Evolutionary conservation across 495 filamentous ascomycete species (phyloP), one percentile per base, ranked within the genome.

Genomic region (Podospora appendiculata): DNA sequence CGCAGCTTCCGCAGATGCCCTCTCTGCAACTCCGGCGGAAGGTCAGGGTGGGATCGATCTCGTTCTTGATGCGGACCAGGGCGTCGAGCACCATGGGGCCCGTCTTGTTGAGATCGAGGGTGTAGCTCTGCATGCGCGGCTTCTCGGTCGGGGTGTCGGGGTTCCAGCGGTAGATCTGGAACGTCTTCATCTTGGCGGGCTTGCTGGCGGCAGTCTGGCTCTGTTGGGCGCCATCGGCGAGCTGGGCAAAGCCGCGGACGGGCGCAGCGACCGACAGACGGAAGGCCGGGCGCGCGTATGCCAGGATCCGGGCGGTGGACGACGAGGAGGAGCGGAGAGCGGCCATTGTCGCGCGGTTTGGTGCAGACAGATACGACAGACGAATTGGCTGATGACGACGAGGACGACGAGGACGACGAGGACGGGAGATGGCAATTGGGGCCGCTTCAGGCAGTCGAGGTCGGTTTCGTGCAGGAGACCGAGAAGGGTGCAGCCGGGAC

Each of bases 111-210:
- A 98, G 74, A 63, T 98, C 93, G 56, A 98, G 74, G 16, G 88
- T 85, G 73, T 96, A 98, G 55, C 76, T 80, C 79, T 96, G 89
- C 92, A 98, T 95, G 68, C 75, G 79, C 39, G 93, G 92, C 82
- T 98, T 98, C 74, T 85, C 80, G 65, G 80, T 79, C 32, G 93
- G 93, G 54, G 80, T 74, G 67, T 97, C 93, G 40, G 93, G 93
- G 67, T 94, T 94, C 93, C 93, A 98, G 61, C 93, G 86, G 83
- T 98, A 98, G 81, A 98, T 83, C 71, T 96, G 87, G 83, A 98
- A 98, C 52, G 88, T 89, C 82, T 96, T 97, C 69, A 86, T 61
- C 38, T 61, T 61, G 40, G 60, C 45, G 41, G 84, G 59, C 79
- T 83, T 47, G 84, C 67, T 49, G 80, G 83, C 54, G 32, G 63